Percentiles rank a stretch among this genome's conserved stretches.
phyloP scores from a whole-genome alignment of 345 rosid species.

The Heritiera fomes region DNA sequence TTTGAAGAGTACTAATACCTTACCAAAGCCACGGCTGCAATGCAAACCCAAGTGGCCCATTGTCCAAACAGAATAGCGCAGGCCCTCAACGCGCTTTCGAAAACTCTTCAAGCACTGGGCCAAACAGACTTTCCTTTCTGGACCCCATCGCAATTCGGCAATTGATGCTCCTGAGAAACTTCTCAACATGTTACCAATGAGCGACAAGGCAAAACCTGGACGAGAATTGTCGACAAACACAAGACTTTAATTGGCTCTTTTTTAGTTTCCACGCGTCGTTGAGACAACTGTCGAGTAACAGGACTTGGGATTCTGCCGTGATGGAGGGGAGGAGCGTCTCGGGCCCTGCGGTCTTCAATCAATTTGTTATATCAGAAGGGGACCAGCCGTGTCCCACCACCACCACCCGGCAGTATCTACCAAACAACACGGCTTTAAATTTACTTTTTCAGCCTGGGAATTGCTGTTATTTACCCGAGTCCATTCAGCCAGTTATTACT shows the following conservation, averaged over 20 bases:
- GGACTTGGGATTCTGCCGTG: not conserved
- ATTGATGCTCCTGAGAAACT: not conserved
- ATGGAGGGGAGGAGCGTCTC: not conserved
- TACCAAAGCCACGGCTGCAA: not conserved
- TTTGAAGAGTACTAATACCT: not conserved
- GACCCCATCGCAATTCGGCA: no score
- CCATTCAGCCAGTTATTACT: not conserved
- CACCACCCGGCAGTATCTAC: not conserved
- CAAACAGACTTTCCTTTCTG: no score
- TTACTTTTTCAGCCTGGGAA: not conserved
- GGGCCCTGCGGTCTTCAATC: not conserved
- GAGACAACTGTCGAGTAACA: not conserved
- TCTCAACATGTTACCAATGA: not conserved
- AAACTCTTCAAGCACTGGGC: no score
- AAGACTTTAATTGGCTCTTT: not conserved
- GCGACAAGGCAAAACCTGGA: not conserved
- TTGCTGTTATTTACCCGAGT: not conserved
- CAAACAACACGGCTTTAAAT: not conserved
- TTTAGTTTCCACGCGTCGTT: not conserved
- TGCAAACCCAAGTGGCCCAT: not conserved
- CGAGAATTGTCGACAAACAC: not conserved
- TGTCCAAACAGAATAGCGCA: no score
- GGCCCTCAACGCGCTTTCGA: no score
- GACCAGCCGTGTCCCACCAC: not conserved
- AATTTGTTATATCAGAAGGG: constrained; percentile 1